A percentile compares a stretch with the other conserved stretches of the same genome.
phyloP scores from a whole-genome alignment of 2,329 filamentous ascomycete species.

The Stagonosporopsis cucurbitacearum region DNA sequence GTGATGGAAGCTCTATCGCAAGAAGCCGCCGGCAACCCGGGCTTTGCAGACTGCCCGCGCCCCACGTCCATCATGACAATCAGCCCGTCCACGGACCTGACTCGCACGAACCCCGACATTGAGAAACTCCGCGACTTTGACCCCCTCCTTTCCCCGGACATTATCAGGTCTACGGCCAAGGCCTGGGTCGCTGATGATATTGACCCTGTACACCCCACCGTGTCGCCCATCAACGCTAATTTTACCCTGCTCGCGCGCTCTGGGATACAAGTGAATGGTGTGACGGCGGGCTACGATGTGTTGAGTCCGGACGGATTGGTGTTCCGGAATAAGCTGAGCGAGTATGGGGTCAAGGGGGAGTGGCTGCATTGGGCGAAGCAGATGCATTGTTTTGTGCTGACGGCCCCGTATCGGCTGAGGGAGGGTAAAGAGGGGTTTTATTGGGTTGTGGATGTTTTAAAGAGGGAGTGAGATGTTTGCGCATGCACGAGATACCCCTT shows the following conservation, averaged over 20 bases:
- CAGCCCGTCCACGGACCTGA: constrained; percentile 58
- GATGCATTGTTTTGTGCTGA: constrained; percentile 66
- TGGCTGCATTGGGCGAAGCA: constrained; percentile 67
- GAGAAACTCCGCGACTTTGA: constrained; percentile 50
- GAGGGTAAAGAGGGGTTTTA: constrained; percentile 57
- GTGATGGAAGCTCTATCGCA: constrained; percentile 49
- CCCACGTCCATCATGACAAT: constrained; percentile 54
- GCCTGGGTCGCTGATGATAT: constrained; percentile 51
- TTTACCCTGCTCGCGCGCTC: constrained; percentile 49
- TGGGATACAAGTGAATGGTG: constrained; percentile 58
- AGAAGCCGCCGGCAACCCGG: constrained; percentile 26
- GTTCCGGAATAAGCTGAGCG: constrained; percentile 56
- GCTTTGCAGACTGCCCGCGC: constrained; percentile 17
- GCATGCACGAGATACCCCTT: constrained; percentile 2
- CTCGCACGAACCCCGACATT: constrained; percentile 56
- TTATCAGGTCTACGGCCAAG: constrained; percentile 52
- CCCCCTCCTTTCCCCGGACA: constrained; percentile 54
- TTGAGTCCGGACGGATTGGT: constrained; percentile 59
- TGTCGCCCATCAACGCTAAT: constrained; percentile 59
- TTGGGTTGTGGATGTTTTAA: constrained; percentile 54
- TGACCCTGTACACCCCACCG: constrained; percentile 52
- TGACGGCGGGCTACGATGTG: constrained; percentile 61
- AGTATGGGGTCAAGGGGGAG: constrained; percentile 54
- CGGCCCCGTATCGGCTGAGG: constrained; percentile 55
- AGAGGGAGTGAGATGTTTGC: constrained; percentile 23